Evolutionary conservation across 2,329 filamentous ascomycete species (phyloP).

Genomic region (Fusarium sp.): DNA sequence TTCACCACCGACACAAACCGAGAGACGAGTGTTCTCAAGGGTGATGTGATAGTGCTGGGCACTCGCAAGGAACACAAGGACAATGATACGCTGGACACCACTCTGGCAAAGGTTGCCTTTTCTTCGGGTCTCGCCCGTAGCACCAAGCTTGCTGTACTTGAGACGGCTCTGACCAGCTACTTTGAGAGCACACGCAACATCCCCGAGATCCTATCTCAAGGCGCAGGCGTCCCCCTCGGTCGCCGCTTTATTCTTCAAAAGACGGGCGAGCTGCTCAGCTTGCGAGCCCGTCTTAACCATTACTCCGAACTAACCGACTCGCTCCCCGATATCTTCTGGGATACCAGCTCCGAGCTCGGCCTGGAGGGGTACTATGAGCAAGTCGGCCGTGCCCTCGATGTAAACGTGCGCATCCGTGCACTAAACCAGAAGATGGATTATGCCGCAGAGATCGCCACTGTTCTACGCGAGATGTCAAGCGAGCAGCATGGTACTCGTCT

Average conservation of each 20-base stretch:
- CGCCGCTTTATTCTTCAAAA: conserved; percentile 86
- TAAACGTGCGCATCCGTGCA: conserved; percentile 86
- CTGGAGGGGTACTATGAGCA: conserved; percentile 96
- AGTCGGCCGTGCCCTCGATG: conserved; percentile 87
- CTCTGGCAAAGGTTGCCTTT: conserved; percentile 94
- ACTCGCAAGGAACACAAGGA: conserved; percentile 66
- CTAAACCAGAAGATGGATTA: conserved; percentile 99
- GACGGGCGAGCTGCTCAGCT: conserved; percentile 87
- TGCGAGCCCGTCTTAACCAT: conserved; percentile 92
- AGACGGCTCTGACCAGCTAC: conserved; percentile 81
- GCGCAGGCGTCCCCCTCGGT: conserved; percentile 56
- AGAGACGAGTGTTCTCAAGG: conserved; percentile 79
- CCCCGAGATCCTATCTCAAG: conserved; percentile 76
- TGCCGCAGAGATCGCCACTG: conserved; percentile 90
- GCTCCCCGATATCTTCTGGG: conserved; percentile 96
- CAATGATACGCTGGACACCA: conserved; percentile 61
- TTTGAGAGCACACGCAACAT: conserved; percentile 87
- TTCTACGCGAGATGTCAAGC: conserved; percentile 85
- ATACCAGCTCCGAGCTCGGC: conserved; percentile 84
- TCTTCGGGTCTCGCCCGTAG: conserved; percentile 91
- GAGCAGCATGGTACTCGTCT: conserved; percentile 88
- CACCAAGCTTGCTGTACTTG: conserved; percentile 92
- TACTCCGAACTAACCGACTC: conserved; percentile 97
- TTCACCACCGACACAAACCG: conserved; percentile 77
- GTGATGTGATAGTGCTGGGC: conserved; percentile 88